These are phyloP conservation scores for Akanthomyces uredinophilus DNA, from an alignment of 2,329 filamentous ascomycete genomes.

Conservation along the genomic window DNA sequence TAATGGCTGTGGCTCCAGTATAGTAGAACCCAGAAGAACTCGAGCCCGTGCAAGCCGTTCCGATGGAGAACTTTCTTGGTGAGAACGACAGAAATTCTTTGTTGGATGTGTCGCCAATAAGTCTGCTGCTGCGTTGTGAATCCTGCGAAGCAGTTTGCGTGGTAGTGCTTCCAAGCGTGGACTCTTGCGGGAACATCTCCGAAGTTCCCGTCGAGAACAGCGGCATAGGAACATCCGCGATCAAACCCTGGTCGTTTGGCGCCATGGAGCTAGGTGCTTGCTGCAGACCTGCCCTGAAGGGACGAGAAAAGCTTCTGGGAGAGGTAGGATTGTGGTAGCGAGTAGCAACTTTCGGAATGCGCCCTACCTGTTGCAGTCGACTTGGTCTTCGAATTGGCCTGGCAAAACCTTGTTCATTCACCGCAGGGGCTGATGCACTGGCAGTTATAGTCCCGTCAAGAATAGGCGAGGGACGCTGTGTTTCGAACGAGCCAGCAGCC, in stretches of 20 bases:
- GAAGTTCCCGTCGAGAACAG: constrained; percentile 35
- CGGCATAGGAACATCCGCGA: constrained; percentile 46
- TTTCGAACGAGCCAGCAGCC: constrained; percentile 11
- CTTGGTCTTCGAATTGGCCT: constrained; percentile 33
- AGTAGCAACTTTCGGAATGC: constrained; percentile 78
- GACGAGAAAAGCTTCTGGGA: constrained; percentile 78
- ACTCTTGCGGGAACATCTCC: constrained; percentile 33
- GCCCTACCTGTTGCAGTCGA: constrained; percentile 73
- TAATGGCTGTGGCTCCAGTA: constrained; percentile 59
- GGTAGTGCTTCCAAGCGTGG: constrained; percentile 28
- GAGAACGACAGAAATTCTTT: constrained; percentile 72
- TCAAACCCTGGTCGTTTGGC: constrained; percentile 29
- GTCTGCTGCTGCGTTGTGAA: background rate
- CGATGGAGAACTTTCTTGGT: constrained; percentile 64
- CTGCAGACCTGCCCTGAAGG: constrained; percentile 58
- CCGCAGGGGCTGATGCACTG: background rate
- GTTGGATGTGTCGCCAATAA: background rate
- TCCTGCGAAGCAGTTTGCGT: constrained; percentile 23
- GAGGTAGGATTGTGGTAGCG: constrained; percentile 62
- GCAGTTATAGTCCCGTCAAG: background rate
- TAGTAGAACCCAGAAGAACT: constrained; percentile 60
- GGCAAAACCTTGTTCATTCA: background rate
- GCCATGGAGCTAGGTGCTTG: constrained; percentile 26
- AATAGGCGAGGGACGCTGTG: background rate
- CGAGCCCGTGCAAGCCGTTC: constrained; percentile 45